Base-by-base conservation (phyloP, 2,329 filamentous ascomycete genomes). In the Domatiomyces globalis region DNA sequence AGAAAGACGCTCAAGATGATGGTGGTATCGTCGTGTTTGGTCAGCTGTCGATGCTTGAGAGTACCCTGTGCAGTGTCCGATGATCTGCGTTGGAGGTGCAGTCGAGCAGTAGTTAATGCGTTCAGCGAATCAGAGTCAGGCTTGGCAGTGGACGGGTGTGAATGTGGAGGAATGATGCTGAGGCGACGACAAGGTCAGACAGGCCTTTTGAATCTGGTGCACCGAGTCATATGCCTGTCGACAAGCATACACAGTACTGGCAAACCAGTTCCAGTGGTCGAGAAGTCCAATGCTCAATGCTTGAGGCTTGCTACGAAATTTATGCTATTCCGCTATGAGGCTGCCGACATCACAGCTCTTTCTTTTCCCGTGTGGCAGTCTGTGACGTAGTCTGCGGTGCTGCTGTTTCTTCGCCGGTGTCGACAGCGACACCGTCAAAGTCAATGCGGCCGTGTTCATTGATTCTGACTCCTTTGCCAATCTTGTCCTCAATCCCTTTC, bases 401-500 rank as follows among this genome's bases (percentile, higher is more conserved):
- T 12, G 33, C 15, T 10, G 33, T 39, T 5, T 39, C 22, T 25
- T 25, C 22, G 22, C 22, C 33, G 5, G 2, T 15, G 12, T 39
- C 25, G 46, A 48, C 46, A 48, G 12, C 46, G 7, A 33, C 25
- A 12, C 25, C 25, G 17, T 29, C 46, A 33, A 25, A 19, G 22
- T 48, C 25, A n/a, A 43, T 45, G 7, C 39, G 15, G 18, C 43
- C 48, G 9, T 29, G 36, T 19, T 20, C 17, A 5, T 49, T 49
- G 20, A 47, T 47, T 29, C 29, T 47, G 27, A 47, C 22, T 27
- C 45, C 45, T 18, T 33, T 48, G 15, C 56, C 56, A 20, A 56
- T 20, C 27, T 51, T 56, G 8, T 33, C 49, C 46, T 58, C 56
- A 9, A 80, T 69, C 53, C 71, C 71, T 60, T 66, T 67, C 65